Evolutionary conservation across 2,329 filamentous ascomycete species (phyloP).

Genomic region (Epichloe uncinata): DNA sequence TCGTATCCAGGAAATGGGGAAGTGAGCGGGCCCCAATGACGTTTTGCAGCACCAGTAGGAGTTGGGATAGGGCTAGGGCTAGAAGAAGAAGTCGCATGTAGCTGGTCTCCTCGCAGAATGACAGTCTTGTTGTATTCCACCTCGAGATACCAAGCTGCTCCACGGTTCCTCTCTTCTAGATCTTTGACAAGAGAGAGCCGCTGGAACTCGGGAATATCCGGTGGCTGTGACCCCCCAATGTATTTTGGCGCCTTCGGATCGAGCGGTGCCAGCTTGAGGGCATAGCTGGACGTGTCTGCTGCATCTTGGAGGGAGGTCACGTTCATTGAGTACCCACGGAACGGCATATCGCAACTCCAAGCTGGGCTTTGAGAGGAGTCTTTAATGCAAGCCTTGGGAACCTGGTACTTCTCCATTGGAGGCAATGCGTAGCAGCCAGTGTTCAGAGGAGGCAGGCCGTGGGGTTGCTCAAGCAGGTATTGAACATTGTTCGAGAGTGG

Average conservation of each 20-base stretch:
- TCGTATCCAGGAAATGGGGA: slow-evolving; percentile 9
- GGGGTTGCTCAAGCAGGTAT: slow-evolving; percentile 35
- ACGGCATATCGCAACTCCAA: slow-evolving; percentile 49
- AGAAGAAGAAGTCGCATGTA: slow-evolving; percentile 8
- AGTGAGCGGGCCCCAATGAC: slow-evolving; percentile 11
- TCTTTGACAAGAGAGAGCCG: slow-evolving; percentile 38
- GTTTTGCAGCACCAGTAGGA: slow-evolving; percentile 15
- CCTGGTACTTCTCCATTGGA: slow-evolving; percentile 34
- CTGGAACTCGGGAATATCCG: slow-evolving; percentile 25
- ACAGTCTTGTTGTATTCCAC: slow-evolving; percentile 43
- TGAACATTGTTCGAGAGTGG: slow-evolving; percentile 32
- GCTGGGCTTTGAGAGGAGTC: slow-evolving; percentile 40
- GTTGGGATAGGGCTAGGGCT: not conserved
- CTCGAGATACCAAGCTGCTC: slow-evolving; percentile 42
- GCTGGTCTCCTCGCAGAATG: slow-evolving; percentile 31
- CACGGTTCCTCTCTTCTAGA: slow-evolving; percentile 30
- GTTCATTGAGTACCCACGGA: slow-evolving; percentile 30
- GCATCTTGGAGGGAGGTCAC: slow-evolving; percentile 19
- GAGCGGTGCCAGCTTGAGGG: slow-evolving; percentile 25
- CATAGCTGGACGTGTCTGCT: slow-evolving; percentile 25
- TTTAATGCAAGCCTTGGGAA: slow-evolving; percentile 42
- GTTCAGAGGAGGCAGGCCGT: slow-evolving; percentile 37
- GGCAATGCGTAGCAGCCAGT: slow-evolving; percentile 45
- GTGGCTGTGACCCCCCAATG: slow-evolving; percentile 42
- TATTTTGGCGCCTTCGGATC: slow-evolving; percentile 27